Base-by-base conservation (phyloP, 1,284 basidiomycete species). In the Apiotrichum brassicae region DNA sequence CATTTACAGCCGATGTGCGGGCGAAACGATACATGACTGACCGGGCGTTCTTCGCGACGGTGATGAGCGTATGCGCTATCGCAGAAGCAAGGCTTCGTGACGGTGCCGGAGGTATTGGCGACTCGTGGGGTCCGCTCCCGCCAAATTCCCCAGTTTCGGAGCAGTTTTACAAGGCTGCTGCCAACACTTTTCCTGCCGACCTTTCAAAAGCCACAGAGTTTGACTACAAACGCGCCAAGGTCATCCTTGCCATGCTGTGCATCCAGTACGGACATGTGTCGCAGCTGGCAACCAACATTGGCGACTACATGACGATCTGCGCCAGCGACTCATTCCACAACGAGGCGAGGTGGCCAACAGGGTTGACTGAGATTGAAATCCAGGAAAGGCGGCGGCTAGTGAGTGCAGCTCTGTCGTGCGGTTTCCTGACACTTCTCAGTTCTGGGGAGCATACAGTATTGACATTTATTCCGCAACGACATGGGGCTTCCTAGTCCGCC, bases 301-400 rank as follows among this genome's bases (percentile, higher is more conserved):
- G 67, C 6, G 67, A 70, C 45, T 68, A 68, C 46, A 49, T 61
- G 38, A 71, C 69, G 0, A 41, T 71, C 46, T 63, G 55, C 32
- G 53, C 60, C 1, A 53, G 63, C 11, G 66, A 70, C 46, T 62
- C 63, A 16, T 70, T 71, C 45, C 64, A 70, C 28, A 60, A 60
- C 30, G 71, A 71, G 46, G 46, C 48, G 14, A 53, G 65, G 22
- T 73, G 71, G 71, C 67, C 69, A 0, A 20, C 42, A 9, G 57
- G 54, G 13, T 49, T 71, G 19, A 57, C 53, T 9, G 58, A 62
- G 40, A 60, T 61, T 4, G 65, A 71, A 28, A 49, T 64, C 9
- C 62, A 73, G 49, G 71, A 73, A 46, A 46, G 71, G 23, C 38
- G 71, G 6, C 47, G 69, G 43, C 43, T 71, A 51, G 69, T 71